Evolutionary conservation across 805 yeast species (phyloP).

Genomic region (Yarrowia keelungensis): DNA sequence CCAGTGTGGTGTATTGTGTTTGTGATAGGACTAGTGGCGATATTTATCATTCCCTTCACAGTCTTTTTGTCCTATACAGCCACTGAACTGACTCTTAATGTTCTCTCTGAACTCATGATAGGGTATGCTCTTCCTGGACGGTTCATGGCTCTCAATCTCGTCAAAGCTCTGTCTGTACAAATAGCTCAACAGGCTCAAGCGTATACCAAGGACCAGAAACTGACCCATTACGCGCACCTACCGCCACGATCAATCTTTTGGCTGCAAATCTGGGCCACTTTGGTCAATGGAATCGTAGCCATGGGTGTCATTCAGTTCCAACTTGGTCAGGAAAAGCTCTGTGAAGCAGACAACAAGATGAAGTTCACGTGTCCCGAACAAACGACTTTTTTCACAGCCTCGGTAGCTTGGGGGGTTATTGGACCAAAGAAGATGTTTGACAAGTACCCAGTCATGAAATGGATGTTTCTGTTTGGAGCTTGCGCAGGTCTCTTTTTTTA

Average conservation of each 20-base stretch:
- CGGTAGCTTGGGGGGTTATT: slow-evolving; percentile 55
- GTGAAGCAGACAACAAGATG: slow-evolving; percentile 45
- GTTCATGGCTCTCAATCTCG: slow-evolving; percentile 62
- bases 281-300: slow-evolving; percentile 44
- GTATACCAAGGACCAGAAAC: slow-evolving; percentile 63
- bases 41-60: slow-evolving; percentile 68
- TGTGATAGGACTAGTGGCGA: slow-evolving; percentile 59
- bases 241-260: slow-evolving; percentile 43
- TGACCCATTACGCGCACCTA: slow-evolving; percentile 60
- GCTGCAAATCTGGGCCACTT: slow-evolving; percentile 46
- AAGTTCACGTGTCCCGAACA: slow-evolving; percentile 51
- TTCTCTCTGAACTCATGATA: slow-evolving; percentile 65
- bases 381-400: slow-evolving; percentile 58
- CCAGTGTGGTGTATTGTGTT: slow-evolving; percentile 64
- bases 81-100: slow-evolving; percentile 62
- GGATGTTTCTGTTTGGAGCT: slow-evolving; percentile 42
- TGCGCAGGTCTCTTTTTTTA: slow-evolving; percentile 44
- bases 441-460: slow-evolving; percentile 48
- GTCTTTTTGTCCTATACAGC: slow-evolving; percentile 68
- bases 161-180: slow-evolving; percentile 66
- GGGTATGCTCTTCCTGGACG: slow-evolving; percentile 71
- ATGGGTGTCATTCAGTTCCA: slow-evolving; percentile 49
- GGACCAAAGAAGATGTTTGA: slow-evolving; percentile 54
- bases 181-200: slow-evolving; percentile 67
- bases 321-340: slow-evolving; percentile 47